Evolutionary conservation across 164 flowering plant genomes (phyloP), one percentile per base, ranked within the genome.

Genomic region (Sedum album): DNA sequence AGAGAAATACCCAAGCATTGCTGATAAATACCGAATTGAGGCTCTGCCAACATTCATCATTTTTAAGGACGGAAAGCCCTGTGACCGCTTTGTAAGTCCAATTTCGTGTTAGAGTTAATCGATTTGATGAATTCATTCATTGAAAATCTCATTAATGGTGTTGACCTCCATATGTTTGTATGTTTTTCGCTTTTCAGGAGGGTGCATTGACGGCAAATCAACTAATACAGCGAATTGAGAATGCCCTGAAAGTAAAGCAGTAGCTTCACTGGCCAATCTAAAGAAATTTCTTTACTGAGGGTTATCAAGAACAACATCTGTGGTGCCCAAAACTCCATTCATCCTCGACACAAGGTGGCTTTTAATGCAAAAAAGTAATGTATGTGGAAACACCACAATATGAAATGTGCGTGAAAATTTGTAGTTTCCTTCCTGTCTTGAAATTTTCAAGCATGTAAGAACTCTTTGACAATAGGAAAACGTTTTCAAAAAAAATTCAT

Each of bases 41-140:
- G 98, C 96, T 1, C 78, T 93, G 73, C 98, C 98, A 11, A 90
- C 98, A 36, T 86, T 93, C 77, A 88, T 93, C 80, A 44, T 93
- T 51, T 93, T 93, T 67, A 90, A 83, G 79, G 85, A 89, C 76
- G 98, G 96, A 63, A 64, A 90, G 71, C 91, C 89, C 10, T 76
- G 21, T 65, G 93, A 86, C 66, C 93, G 98, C 62, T 89, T 90
- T 79, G 98, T 93, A 82, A 93, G 96, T 85, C 33, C 35, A 67
- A 66, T 49, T 48, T 23, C 7, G 21, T 51, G 25, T 23, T 51
- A 5, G 25, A 21, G 9, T 73, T 21, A 21, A 7, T 51, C 11
- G 7, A 8, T 51, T 5, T 21, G 26, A 23, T 25, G 15, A 13
- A 17, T 49, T 66, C 1, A 6, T 26, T 25, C 7, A 42, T 5